Conservation (phyloP, 2,329 filamentous ascomycete species). For the Phaeosphaeria sp. region DNA sequence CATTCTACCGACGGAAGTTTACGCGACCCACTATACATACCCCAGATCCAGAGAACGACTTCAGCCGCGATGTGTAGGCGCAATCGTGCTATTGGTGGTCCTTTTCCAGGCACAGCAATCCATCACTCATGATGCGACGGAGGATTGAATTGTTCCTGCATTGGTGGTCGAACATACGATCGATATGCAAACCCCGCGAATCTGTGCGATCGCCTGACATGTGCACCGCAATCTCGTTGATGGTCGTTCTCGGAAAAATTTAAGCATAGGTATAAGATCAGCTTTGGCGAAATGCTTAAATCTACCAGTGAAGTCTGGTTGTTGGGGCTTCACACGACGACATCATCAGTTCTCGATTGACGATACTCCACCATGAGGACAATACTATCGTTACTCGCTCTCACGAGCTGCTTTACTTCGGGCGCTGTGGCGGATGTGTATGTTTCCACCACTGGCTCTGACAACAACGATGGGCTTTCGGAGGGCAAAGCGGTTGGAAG, state of each 20-base stretch:
- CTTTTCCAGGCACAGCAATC: neutral
- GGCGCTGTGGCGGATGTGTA: slow-evolving; percentile 38
- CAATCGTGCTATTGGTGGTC: neutral
- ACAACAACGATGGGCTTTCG: slow-evolving; percentile 9
- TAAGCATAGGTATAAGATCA: neutral
- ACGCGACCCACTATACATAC: neutral
- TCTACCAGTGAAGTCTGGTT: neutral
- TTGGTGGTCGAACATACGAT: neutral
- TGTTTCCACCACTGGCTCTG: slow-evolving; percentile 48
- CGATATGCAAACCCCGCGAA: neutral
- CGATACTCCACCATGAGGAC: neutral
- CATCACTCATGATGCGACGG: neutral
- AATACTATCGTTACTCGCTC: neutral
- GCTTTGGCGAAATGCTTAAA: neutral
- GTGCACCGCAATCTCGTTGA: neutral
- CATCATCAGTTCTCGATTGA: neutral
- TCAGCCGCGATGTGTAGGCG: neutral
- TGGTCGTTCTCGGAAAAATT: neutral
- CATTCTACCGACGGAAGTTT: neutral
- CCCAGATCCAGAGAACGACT: neutral
- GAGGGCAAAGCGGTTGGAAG: slow-evolving; percentile 9
- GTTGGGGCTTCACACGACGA: neutral
- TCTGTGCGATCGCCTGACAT: neutral
- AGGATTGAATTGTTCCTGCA: neutral
- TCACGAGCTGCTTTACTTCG: slow-evolving; percentile 2